phyloP scores from a whole-genome alignment of 179 eudicot genomes.

The Silene coronaria region DNA sequence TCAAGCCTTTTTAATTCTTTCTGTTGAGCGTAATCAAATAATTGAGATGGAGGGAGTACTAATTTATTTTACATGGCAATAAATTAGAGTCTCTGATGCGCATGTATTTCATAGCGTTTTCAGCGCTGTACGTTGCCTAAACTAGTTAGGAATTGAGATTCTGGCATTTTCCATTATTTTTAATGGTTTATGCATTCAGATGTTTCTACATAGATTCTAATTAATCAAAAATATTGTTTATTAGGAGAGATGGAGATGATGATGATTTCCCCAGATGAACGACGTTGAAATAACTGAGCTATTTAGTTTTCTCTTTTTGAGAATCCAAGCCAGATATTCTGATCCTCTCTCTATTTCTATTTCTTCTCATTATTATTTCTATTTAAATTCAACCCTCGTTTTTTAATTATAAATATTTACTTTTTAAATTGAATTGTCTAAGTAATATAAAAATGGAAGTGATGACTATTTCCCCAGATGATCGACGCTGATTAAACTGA shows the following conservation, averaged over 20 bases:
- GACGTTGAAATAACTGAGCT: constrained; percentile 26
- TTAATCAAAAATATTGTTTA: too few species aligned
- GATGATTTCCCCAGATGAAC: constrained; percentile 34
- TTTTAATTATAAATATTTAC: too few species aligned
- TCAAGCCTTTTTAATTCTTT: too few species aligned
- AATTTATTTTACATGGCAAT: too few species aligned
- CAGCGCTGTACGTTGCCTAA: constrained; percentile 41
- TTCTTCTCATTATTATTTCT: background rate
- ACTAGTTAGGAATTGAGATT: constrained; percentile 21
- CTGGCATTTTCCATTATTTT: constrained; percentile 20
- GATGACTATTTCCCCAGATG: constrained; percentile 39
- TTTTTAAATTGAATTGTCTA: background rate
- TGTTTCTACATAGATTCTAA: too few species aligned
- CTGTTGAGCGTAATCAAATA: too few species aligned
- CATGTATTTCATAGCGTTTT: constrained; percentile 16
- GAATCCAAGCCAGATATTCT: constrained; percentile 27
- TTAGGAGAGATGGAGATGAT: constrained; percentile 21
- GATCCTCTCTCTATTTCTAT: constrained; percentile 15
- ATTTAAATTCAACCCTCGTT: background rate
- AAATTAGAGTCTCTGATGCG: constrained; percentile 41
- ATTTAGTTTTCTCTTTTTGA: constrained; percentile 7
- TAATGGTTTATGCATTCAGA: constrained; percentile 25
- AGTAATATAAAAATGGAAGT: constrained; percentile 15
- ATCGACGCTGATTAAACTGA: background rate
- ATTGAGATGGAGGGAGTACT: too few species aligned